A percentile compares a stretch with the other conserved stretches of the same genome.
These are phyloP conservation scores for Solanum ossicruentum DNA, from an alignment of 257 asterid genomes.

Conservation along the genomic window DNA sequence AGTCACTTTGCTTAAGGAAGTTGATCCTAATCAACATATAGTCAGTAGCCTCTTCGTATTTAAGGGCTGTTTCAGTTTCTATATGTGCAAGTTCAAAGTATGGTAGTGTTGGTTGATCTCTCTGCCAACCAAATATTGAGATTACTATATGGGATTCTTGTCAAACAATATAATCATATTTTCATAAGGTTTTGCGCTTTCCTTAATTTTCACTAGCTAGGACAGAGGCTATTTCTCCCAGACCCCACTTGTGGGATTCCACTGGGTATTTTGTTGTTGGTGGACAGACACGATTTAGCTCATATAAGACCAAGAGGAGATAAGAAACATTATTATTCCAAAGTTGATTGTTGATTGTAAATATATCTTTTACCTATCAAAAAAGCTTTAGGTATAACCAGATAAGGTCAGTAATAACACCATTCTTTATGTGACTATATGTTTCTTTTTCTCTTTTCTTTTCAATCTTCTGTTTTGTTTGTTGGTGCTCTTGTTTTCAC, in stretches of 20 bases:
- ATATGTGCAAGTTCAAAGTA: background rate
- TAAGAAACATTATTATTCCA: background rate
- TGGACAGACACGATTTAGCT: background rate
- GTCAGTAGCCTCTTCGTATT: background rate
- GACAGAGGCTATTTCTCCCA: too few relatives aligned
- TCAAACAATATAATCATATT: background rate
- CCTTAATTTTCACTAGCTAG: background rate
- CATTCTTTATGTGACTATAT: background rate
- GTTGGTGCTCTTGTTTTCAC: background rate
- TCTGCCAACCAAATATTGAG: background rate
- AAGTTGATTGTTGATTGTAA: background rate
- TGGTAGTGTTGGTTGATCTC: background rate
- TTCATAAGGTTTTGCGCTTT: background rate
- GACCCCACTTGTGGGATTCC: too few relatives aligned
- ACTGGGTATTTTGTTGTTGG: too few relatives aligned
- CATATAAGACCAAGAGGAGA: background rate
- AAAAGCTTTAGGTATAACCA: background rate
- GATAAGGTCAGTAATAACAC: background rate
- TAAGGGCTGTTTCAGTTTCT: background rate
- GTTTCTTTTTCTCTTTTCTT: background rate
- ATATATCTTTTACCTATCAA: background rate
- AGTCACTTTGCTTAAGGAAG: background rate
- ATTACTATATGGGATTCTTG: background rate
- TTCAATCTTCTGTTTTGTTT: background rate
- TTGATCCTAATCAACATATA: background rate